Conservation (phyloP, 164 flowering plant species). For the Stephania japonica region DNA sequence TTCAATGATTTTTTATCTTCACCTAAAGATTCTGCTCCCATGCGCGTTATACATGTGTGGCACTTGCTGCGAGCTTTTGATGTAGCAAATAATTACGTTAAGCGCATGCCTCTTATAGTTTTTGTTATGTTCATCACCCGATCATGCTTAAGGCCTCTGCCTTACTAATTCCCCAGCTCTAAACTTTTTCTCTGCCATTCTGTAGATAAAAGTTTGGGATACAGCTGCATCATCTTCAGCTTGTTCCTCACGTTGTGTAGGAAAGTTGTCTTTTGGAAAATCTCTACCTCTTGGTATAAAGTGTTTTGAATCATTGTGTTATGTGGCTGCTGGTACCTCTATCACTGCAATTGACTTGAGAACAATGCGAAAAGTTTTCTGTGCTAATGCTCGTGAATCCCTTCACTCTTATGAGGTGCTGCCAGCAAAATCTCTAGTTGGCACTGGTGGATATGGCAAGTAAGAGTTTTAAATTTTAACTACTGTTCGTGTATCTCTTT, state of each 20-base stretch:
- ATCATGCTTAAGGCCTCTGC: background rate
- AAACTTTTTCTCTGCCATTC: background rate
- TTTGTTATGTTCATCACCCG: background rate
- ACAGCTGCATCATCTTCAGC: slow-evolving; percentile 36
- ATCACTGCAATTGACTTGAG: slow-evolving; percentile 61
- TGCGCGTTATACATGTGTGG: background rate
- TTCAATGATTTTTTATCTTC: background rate
- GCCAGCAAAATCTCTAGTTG: slow-evolving; percentile 50
- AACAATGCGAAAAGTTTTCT: slow-evolving; percentile 51
- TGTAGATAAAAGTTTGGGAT: slow-evolving; percentile 71
- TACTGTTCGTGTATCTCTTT: background rate
- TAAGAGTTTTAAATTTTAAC: slow-evolving; percentile 17
- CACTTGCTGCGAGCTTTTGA: background rate
- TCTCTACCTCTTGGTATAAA: slow-evolving; percentile 45
- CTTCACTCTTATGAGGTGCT: slow-evolving; percentile 38
- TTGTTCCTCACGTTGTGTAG: slow-evolving; percentile 59
- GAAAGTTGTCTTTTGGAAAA: slow-evolving; percentile 37
- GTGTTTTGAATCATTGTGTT: slow-evolving; percentile 54
- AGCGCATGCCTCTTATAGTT: background rate
- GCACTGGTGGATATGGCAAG: slow-evolving; percentile 57
- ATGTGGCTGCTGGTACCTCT: slow-evolving; percentile 56
- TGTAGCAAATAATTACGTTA: no score
- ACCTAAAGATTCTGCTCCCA: background rate
- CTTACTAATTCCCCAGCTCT: background rate
- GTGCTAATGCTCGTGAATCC: slow-evolving; percentile 24